Base-by-base conservation (phyloP, 2,329 filamentous ascomycete species). In the Scedosporium minutisporum region DNA sequence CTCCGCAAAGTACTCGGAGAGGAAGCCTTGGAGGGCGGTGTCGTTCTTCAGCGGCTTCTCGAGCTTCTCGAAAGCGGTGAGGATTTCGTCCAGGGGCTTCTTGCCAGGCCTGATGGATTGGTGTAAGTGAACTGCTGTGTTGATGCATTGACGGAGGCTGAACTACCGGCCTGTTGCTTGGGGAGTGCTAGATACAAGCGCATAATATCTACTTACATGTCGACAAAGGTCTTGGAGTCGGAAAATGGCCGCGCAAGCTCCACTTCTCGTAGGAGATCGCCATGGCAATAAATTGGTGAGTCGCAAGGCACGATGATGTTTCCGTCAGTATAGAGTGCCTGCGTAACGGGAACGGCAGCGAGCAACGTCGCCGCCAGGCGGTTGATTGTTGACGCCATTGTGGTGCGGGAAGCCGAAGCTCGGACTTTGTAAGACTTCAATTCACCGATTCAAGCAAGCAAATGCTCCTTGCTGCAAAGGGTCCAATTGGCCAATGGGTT, bases 141-240 rank as follows among this genome's bases (percentile, higher is more conserved):
- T 12, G 9, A 7, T 3, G 27, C 41, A 25, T 16, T 2, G 29
- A 12, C 25, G 16, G 61, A 57, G 63, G 44, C 2, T 23, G 1
- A 38, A 38, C 33, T 14, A 3, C 33, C 10, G 9, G 33, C 33
- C 33, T 12, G 29, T 33, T 9, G 29, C 29, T 33, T 33, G 29
- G 29, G 48, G 10, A 10, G 18, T 9, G 23, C 21, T n/a, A 6
- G 44, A 48, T n/a, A n/a, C n/a, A n/a, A n/a, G n/a, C n/a, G n/a
- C n/a, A n/a, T n/a, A n/a, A 16, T 21, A 48, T 29, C 3, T 23
- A 73, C 77, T 74, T 75, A 85, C 83, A 88, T 84, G 70, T 89
- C 87, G 53, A 89, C 87, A 69, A 88, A 89, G 1, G 85, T 88
- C 77, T 89, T 89, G 64, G 85, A 88, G 73, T 89, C 87, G 14